phyloP scores from a whole-genome alignment of 176 grass and related monocot species.

The Olyra latifolia region DNA sequence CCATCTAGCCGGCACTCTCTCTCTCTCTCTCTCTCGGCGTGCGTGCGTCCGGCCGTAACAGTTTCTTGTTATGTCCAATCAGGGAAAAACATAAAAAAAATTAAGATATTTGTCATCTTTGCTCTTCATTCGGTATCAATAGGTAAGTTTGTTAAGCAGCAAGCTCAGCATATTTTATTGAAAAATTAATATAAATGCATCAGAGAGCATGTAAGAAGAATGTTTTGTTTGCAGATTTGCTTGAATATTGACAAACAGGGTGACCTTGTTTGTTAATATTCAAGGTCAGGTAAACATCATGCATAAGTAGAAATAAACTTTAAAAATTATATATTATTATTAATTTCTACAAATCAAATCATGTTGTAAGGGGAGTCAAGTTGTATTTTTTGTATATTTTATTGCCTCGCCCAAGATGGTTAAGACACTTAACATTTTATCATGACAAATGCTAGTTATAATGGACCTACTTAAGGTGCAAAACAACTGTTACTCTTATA shows the following conservation, averaged over 20 bases:
- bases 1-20: too few relatives aligned
- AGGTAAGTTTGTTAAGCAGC: neutral
- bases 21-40: too few relatives aligned
- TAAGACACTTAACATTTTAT: neutral
- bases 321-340: neutral
- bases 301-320: neutral
- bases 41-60: too few relatives aligned
- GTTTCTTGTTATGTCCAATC: neutral
- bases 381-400: neutral
- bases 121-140: neutral
- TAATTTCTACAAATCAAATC: neutral
- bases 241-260: neutral
- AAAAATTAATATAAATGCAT: neutral
- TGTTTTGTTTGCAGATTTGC: constrained; percentile 1
- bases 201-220: neutral
- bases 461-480: too few relatives aligned
- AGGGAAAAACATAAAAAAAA: constrained; percentile 1
- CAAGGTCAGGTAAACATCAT: neutral
- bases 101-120: neutral
- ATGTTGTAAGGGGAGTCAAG: too few relatives aligned
- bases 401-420: neutral
- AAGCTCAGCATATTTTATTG: neutral
- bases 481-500: too few relatives aligned
- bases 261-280: neutral
- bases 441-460: too few relatives aligned